These are phyloP conservation scores for Incumbomyces delicatus DNA, from an alignment of 2,329 filamentous ascomycete species.

Conservation along the genomic window DNA sequence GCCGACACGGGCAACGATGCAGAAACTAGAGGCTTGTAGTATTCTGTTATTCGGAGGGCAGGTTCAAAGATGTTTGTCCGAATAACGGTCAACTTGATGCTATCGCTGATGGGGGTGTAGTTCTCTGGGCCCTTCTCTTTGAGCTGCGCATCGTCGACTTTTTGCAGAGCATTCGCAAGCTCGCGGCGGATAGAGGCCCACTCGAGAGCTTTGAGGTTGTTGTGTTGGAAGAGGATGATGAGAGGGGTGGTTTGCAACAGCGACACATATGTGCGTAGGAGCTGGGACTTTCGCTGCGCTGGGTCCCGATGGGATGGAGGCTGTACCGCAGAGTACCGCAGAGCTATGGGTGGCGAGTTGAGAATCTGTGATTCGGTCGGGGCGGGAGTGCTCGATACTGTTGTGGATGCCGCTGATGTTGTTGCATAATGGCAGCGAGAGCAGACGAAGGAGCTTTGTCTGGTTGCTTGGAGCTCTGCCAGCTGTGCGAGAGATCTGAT, in stretches of 20 bases:
- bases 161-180: conserved; percentile 49
- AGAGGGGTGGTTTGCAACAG: conserved; percentile 75
- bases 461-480: conserved; percentile 24
- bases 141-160: conserved; percentile 59
- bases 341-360: conserved; percentile 34
- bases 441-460: conserved; percentile 24
- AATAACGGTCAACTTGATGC: conserved; percentile 70
- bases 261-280: conserved; percentile 78
- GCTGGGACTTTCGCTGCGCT: conserved; percentile 81
- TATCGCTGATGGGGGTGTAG: conserved; percentile 41
- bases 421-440: conserved; percentile 34
- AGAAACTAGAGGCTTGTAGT: conserved; percentile 48
- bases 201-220: conserved; percentile 64
- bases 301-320: conserved; percentile 79
- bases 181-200: conserved; percentile 65
- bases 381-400: conserved; percentile 33
- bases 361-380: conserved; percentile 41
- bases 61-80: conserved; percentile 82
- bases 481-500: conserved; percentile 29
- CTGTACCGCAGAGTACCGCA: conserved; percentile 55
- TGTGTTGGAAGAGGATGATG: conserved; percentile 77
- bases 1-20: too few species aligned
- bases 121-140: conserved; percentile 38
- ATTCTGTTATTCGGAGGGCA: conserved; percentile 77
- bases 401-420: conserved; percentile 31